Evolutionary conservation across 164 flowering plant genomes (phyloP), one percentile per base, ranked within the genome.

Genomic region (Magnolia sinica): DNA sequence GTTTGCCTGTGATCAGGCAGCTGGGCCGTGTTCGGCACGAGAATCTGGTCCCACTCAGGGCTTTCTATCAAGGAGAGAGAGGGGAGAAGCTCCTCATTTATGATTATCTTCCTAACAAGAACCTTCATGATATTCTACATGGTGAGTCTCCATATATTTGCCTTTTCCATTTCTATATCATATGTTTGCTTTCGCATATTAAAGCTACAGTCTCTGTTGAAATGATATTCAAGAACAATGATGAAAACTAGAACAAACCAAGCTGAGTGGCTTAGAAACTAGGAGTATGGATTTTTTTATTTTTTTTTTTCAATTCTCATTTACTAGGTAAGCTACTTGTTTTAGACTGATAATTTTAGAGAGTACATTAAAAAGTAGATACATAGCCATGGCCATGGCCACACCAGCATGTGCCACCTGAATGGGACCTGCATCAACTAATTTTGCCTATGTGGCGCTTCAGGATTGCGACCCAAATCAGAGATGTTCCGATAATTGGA

Each of bases 61-160:
- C 98, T 78, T 94, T 94, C 83, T 96, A 96, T 82, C 96, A 96
- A 81, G 99, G 99, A 13, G 89, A 90, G 87, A 89, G 99, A 86
- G 99, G 99, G 66, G 99, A 96, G 87, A 94, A 94, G 87, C 97
- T 96, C 16, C 98, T 96, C 78, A 94, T 96, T 19, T 94, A 89
- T 86, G 99, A 96, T 76, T 91, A 90, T 78, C 86, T 92, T 31
- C 93, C 96, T 8, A 85, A 89, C 81, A 88, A 83, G 73, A 85
- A 78, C 61, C 93, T 96, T n/a, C 83, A 89, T 82, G 97, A 93
- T 76, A 87, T 90, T 75, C 87, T 96, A 73, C 99, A 96, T 76
- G 98, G 98, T 96, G 82, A 75, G 80, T 78, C 9, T 10, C 66
- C 7, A 11, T n/a, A 22, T 9, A 20, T 55, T 27, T 63, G 37